Percentiles rank a stretch among this genome's conserved stretches.
These are phyloP conservation scores for Diplocarpon mali DNA, from an alignment of 2,329 filamentous ascomycete genomes.

Conservation along the genomic window DNA sequence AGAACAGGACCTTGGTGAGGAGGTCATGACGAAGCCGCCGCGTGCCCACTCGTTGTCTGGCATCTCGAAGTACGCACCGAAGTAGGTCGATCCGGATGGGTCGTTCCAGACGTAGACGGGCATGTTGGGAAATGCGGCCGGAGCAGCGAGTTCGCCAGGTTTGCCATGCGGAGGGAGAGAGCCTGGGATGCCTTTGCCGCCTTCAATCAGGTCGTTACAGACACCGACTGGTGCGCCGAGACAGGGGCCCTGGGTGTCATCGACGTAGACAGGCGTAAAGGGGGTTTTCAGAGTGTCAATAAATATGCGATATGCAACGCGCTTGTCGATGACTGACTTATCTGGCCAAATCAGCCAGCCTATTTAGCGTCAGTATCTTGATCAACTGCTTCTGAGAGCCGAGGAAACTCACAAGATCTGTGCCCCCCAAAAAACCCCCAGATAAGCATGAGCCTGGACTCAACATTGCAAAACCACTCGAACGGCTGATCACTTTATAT, in stretches of 20 bases:
- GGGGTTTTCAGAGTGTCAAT: slow-evolving; percentile 46
- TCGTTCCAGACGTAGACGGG: slow-evolving; percentile 58
- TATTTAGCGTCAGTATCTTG: neutral
- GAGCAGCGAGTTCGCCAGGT: slow-evolving; percentile 65
- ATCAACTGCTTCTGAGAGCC: neutral
- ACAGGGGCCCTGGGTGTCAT: slow-evolving; percentile 42
- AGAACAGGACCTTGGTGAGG: slow-evolving; percentile 49
- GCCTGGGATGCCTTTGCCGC: slow-evolving; percentile 33
- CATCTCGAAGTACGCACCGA: slow-evolving; percentile 48
- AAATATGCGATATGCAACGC: neutral
- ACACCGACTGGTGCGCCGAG: slow-evolving; percentile 44
- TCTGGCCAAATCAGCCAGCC: slow-evolving; percentile 48
- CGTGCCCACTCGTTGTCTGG: slow-evolving; percentile 68
- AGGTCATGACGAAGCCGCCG: slow-evolving; percentile 66
- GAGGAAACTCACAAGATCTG: slow-evolving; percentile 51
- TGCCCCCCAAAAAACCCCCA: slow-evolving; percentile 66
- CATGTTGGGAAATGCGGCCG: slow-evolving; percentile 62
- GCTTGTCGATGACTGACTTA: slow-evolving; percentile 41
- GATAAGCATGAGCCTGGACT: slow-evolving; percentile 54
- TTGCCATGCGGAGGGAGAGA: slow-evolving; percentile 41
- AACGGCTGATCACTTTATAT: slow-evolving; percentile 67
- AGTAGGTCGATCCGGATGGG: slow-evolving; percentile 33
- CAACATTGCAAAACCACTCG: slow-evolving; percentile 63
- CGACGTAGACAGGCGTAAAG: slow-evolving; percentile 52
- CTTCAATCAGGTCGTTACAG: slow-evolving; percentile 49